These are phyloP conservation scores for Turnera subulata DNA, from an alignment of 345 rosid species.

Conservation along the genomic window DNA sequence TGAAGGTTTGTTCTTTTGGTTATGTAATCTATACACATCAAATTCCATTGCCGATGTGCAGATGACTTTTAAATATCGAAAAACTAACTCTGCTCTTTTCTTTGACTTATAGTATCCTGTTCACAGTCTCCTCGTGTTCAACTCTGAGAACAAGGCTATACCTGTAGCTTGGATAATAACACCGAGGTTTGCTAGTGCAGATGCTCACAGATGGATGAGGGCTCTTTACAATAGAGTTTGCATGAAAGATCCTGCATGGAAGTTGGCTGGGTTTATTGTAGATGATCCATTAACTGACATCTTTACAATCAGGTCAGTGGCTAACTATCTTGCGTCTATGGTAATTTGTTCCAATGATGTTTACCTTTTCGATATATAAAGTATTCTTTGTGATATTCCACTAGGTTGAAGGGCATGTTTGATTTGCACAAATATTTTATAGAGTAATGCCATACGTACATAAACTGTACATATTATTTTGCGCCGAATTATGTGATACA, in stretches of 20 bases:
- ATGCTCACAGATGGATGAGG: slow-evolving; percentile 83
- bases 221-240: slow-evolving; percentile 83
- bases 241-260: slow-evolving; percentile 81
- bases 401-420: neutral
- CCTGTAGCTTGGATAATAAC: slow-evolving; percentile 96
- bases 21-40: neutral
- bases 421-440: no score
- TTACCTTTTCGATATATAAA: neutral
- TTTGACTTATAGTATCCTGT: slow-evolving; percentile 66
- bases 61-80: slow-evolving; percentile 7
- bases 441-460: no score
- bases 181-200: slow-evolving; percentile 56
- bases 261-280: slow-evolving; percentile 87
- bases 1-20: slow-evolving; percentile 59
- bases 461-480: no score
- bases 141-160: slow-evolving; percentile 89
- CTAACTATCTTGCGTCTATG: neutral
- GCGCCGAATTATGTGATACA: no score
- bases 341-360: neutral
- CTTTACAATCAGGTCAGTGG: slow-evolving; percentile 56
- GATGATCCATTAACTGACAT: slow-evolving; percentile 86
- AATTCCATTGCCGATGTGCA: slow-evolving; percentile 4
- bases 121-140: slow-evolving; percentile 79
- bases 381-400: neutral
- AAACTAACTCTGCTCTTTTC: slow-evolving; percentile 29